Evolutionary conservation across 345 rosid species (phyloP), one percentile per base, ranked within the genome.

Genomic region (Populus simonii): DNA sequence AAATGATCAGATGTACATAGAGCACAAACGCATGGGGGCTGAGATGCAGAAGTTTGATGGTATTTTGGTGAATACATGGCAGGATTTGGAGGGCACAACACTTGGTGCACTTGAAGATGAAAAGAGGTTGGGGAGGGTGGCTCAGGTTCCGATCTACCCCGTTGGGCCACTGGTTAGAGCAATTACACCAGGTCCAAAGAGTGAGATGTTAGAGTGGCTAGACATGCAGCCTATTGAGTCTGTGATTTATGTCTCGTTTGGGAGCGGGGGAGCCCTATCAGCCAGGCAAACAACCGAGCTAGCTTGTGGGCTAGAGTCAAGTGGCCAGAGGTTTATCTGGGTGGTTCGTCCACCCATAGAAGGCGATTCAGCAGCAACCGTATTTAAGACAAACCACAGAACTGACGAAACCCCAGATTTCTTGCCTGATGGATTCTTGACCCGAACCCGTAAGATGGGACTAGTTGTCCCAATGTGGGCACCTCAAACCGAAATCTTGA

Each of bases 241-340:
- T 22, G 93, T 89, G 45, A 61, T 93, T 3, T 92, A 83, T 25
- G 85, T 93, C 20, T 92, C 93, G 2, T 89, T 93, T 59, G 98
- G 98, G 12, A 92, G 96, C 23, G 93, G 93, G 0, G 94, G 96
- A 4, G 84, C 94, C 7, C 77, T 89, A 0, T 79, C 92, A 8
- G 11, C 72, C 5, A 83, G 86, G 74, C 98, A 93, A 76, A 80
- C 83, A 8, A 72, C 35, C 2, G 94, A 93, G 82, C 68, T 93
- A 20, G 93, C 98, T 17, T 90, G 79, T 81, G 93, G 92, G 8
- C 73, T 93, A 71, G 93, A 93, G 80, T 55, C 86, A 47, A 88
- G 94, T 72, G 77, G 80, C 38, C 90, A 87, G 67, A 80, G 90
- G 39, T 93, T 90, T 53, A 76, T 92, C 4, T 92, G 94, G 95